A percentile compares a stretch with the other conserved stretches of the same genome.
phyloP scores from a whole-genome alignment of 2,329 filamentous ascomycete species.

The Phaeophleospora eucalypticola region DNA sequence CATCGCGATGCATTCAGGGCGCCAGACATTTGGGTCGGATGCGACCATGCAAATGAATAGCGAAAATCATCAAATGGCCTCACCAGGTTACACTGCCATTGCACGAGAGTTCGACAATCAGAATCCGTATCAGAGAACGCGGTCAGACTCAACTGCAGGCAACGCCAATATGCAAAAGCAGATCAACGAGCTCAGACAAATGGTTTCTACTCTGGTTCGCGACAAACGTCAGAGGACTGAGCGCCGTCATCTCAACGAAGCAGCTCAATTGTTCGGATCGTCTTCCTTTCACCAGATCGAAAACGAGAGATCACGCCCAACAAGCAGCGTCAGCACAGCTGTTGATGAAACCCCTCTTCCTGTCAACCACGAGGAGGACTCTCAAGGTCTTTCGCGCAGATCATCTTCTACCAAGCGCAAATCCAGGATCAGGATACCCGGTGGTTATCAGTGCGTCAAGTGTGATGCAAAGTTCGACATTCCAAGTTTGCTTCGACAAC shows the following conservation, averaged over 20 bases:
- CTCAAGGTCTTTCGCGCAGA: background rate
- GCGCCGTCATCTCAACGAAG: background rate
- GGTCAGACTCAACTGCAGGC: background rate
- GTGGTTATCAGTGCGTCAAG: slow-evolving; percentile 3
- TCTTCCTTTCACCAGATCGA: background rate
- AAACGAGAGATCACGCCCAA: background rate
- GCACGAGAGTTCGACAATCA: too few species aligned
- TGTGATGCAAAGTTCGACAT: slow-evolving; percentile 5
- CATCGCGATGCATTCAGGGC: too few species aligned
- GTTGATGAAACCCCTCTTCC: background rate
- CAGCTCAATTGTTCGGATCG: background rate
- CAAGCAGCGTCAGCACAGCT: background rate
- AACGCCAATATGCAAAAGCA: background rate
- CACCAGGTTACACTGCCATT: too few species aligned
- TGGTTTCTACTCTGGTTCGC: background rate
- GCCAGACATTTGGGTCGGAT: too few species aligned
- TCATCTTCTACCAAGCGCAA: background rate
- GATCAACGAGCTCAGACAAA: background rate
- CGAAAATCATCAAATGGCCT: too few species aligned
- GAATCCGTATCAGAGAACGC: background rate
- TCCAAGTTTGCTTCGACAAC: slow-evolving; percentile 5
- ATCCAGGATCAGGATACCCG: slow-evolving; percentile 1
- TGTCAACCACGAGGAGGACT: background rate
- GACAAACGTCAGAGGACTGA: background rate
- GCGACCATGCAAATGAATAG: too few species aligned